Conservation (phyloP, 805 yeast species). For the Sugiyamaella boreocaroliniensis region DNA sequence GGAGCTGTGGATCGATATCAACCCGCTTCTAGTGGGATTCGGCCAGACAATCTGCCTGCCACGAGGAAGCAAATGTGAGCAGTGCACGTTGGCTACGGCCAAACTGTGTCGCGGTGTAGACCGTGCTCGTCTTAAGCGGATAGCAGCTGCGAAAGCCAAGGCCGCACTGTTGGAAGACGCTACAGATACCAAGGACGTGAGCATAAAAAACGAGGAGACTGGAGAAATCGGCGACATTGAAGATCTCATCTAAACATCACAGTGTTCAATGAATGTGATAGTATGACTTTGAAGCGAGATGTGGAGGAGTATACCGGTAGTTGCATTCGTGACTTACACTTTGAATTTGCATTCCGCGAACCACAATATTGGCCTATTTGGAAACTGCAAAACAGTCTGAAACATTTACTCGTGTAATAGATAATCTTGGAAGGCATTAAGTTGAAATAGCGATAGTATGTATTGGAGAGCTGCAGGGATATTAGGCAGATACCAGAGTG, state of each 20-base stretch:
- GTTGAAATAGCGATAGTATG: too few relatives aligned
- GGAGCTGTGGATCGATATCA: constrained; percentile 74
- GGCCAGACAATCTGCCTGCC: constrained; percentile 86
- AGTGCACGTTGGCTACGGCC: constrained; percentile 50
- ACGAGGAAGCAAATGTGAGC: constrained; percentile 57
- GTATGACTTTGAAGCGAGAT: too few relatives aligned
- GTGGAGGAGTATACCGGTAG: too few relatives aligned
- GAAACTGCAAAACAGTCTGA: too few relatives aligned
- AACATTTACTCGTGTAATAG: too few relatives aligned
- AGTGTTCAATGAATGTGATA: too few relatives aligned
- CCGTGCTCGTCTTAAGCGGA: constrained; percentile 7
- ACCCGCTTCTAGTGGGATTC: constrained; percentile 84
- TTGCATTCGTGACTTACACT: too few relatives aligned
- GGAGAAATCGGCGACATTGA: constrained; percentile 9
- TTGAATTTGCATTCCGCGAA: too few relatives aligned
- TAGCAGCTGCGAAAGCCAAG: neutral
- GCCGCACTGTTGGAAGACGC: neutral
- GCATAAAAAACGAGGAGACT: neutral
- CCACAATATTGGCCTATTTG: too few relatives aligned
- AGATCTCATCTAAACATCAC: constrained; percentile 1
- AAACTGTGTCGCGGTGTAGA: constrained; percentile 41
- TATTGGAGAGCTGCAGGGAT: too few relatives aligned
- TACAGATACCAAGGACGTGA: too few relatives aligned
- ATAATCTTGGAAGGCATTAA: too few relatives aligned
- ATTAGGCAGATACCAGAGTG: neutral